Evolutionary conservation across 371 early-diverging fungal genomes (phyloP).

Genomic region (Mucor plumbeus): DNA sequence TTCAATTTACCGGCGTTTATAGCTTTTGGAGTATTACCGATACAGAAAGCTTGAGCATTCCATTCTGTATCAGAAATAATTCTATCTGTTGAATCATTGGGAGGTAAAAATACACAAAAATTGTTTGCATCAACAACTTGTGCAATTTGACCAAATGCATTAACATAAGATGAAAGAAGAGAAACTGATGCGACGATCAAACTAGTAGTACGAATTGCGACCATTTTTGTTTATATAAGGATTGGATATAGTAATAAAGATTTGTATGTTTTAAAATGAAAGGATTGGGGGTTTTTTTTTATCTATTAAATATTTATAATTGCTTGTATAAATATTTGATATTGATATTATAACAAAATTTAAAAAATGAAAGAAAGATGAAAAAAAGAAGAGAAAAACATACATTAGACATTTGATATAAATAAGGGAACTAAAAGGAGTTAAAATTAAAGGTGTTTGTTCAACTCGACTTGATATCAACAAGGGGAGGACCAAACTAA

Average conservation of each 20-base stretch:
- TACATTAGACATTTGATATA: background rate
- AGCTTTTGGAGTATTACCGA: slow-evolving; percentile 48
- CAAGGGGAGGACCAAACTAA: slow-evolving; percentile 14
- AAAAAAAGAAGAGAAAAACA: slow-evolving; percentile 6
- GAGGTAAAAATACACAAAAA: slow-evolving; percentile 65
- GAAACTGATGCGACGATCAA: slow-evolving; percentile 16
- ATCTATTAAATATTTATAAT: slow-evolving; percentile 4
- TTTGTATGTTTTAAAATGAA: background rate
- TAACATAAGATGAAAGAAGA: slow-evolving; percentile 23
- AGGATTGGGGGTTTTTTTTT: background rate
- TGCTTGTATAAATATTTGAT: background rate
- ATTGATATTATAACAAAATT: slow-evolving; percentile 2
- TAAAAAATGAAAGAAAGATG: background rate
- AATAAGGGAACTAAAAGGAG: slow-evolving; percentile 19
- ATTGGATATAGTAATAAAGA: background rate
- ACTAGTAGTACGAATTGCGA: slow-evolving; percentile 12
- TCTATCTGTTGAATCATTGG: slow-evolving; percentile 38
- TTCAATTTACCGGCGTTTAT: slow-evolving; percentile 42
- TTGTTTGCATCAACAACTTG: slow-evolving; percentile 47
- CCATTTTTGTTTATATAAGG: slow-evolving; percentile 9
- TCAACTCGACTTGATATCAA: background rate
- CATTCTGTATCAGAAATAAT: slow-evolving; percentile 53
- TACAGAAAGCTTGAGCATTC: slow-evolving; percentile 58
- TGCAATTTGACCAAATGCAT: slow-evolving; percentile 41
- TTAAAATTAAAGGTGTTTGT: slow-evolving; percentile 14